A percentile compares a stretch with the other conserved stretches of the same genome.
Conservation (phyloP, 78 protist genomes). For the Cavenderia fasciculata region DNA sequence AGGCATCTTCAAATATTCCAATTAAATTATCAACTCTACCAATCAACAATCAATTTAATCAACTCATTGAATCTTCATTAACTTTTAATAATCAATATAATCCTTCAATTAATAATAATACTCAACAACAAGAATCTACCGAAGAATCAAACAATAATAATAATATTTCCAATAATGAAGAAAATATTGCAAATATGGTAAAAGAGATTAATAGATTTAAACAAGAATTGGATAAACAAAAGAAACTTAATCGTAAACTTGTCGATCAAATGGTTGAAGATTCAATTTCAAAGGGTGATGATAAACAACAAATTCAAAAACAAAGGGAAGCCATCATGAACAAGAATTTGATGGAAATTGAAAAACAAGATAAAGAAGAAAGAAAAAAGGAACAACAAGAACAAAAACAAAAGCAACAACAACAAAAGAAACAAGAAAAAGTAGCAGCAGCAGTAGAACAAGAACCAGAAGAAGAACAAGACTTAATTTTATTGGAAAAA, state of each 20-base stretch:
- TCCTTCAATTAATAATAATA: no score
- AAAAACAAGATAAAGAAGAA: no score
- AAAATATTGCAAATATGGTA: background rate
- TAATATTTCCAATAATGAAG: background rate
- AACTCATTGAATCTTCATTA: background rate
- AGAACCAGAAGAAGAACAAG: no score
- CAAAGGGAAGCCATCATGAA: no score
- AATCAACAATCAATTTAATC: background rate
- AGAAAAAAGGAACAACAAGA: no score
- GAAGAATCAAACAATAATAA: background rate
- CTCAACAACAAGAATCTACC: background rate
- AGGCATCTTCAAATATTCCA: background rate
- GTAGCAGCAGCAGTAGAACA: no score
- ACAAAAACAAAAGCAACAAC: constrained; percentile 5
- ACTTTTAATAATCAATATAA: background rate
- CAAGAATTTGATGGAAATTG: constrained; percentile 11
- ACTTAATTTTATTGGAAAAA: no score
- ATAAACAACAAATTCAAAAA: no score
- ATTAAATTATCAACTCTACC: background rate
- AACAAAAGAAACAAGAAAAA: background rate
- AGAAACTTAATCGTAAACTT: no score
- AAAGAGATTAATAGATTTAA: constrained; percentile 1
- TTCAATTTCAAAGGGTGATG: no score
- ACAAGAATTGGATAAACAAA: no score
- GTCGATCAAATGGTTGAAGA: no score